A percentile compares a stretch with the other conserved stretches of the same genome.
phyloP scores from a whole-genome alignment of 1,284 basidiomycete species.

The Albatrellus sp. region DNA sequence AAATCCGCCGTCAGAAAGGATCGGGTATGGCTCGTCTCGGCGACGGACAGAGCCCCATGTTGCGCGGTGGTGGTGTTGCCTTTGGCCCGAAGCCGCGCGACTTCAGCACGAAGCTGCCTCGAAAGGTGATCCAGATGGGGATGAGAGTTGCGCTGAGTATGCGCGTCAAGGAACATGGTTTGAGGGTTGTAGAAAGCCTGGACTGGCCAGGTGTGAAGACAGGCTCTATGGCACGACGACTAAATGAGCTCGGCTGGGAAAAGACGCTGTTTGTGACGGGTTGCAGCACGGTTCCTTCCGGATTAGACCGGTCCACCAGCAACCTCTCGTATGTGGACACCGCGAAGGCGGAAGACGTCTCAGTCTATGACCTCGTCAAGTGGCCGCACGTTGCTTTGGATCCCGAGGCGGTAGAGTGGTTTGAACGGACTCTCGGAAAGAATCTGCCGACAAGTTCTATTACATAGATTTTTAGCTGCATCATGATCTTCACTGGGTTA shows the following conservation, averaged over 20 bases:
- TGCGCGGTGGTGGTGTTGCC: slow-evolving; percentile 85
- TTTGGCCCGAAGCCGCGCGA: slow-evolving; percentile 87
- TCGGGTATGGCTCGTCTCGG: slow-evolving; percentile 84
- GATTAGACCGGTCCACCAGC: slow-evolving; percentile 41
- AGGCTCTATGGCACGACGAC: slow-evolving; percentile 41
- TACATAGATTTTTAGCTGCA: not conserved
- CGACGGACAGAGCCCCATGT: slow-evolving; percentile 79
- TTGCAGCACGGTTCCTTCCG: slow-evolving; percentile 37
- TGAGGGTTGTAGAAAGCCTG: slow-evolving; percentile 67
- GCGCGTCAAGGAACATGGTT: slow-evolving; percentile 61
- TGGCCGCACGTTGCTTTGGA: slow-evolving; percentile 66
- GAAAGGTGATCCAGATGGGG: slow-evolving; percentile 89
- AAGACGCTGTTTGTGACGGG: slow-evolving; percentile 68
- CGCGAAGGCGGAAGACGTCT: slow-evolving; percentile 50
- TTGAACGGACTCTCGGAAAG: slow-evolving; percentile 49
- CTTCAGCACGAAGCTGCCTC: slow-evolving; percentile 81
- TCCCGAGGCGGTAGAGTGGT: slow-evolving; percentile 54
- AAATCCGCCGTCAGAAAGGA: slow-evolving; percentile 89
- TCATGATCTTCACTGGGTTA: not conserved
- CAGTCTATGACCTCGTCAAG: slow-evolving; percentile 68
- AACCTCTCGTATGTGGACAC: slow-evolving; percentile 59
- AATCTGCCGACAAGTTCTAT: not conserved
- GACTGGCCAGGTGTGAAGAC: slow-evolving; percentile 66
- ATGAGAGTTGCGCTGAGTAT: slow-evolving; percentile 80
- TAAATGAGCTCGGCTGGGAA: slow-evolving; percentile 47